These are phyloP conservation scores for Podaxis sp. DNA, from an alignment of 768 basidiomycete species.

Conservation along the genomic window DNA sequence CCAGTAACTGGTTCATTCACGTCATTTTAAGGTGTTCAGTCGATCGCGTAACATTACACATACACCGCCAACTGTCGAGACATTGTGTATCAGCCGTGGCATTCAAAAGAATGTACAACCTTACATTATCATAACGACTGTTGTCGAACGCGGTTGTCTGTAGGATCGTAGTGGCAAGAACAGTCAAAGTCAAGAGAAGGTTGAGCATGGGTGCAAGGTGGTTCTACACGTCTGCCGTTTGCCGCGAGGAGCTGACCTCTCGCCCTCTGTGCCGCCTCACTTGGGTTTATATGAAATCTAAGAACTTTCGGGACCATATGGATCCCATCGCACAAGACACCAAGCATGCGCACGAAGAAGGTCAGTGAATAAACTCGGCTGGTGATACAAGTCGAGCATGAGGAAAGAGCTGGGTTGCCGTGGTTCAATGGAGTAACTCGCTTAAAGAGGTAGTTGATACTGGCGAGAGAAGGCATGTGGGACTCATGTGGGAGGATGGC, in stretches of 20 bases:
- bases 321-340: background rate
- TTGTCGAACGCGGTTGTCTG: conserved; percentile 48
- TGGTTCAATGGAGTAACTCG: conserved; percentile 11
- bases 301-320: background rate
- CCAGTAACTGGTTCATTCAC: conserved; percentile 52
- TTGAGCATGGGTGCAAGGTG: background rate
- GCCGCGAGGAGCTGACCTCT: background rate
- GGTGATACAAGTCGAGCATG: background rate
- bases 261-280: background rate
- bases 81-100: background rate
- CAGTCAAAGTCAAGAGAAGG: background rate
- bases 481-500: conserved; percentile 3
- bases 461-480: background rate
- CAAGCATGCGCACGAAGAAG: conserved; percentile 9
- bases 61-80: conserved; percentile 54
- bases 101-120: conserved; percentile 18
- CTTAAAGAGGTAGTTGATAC: conserved; percentile 3
- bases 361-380: background rate
- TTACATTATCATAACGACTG: conserved; percentile 62
- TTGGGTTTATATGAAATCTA: conserved; percentile 1
- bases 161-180: conserved; percentile 1
- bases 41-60: conserved; percentile 18
- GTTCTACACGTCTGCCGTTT: too few relatives aligned
- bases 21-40: background rate
- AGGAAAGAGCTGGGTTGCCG: background rate